Base-by-base conservation (phyloP, 2,329 filamentous ascomycete genomes). In the Aspergillus sp. region DNA sequence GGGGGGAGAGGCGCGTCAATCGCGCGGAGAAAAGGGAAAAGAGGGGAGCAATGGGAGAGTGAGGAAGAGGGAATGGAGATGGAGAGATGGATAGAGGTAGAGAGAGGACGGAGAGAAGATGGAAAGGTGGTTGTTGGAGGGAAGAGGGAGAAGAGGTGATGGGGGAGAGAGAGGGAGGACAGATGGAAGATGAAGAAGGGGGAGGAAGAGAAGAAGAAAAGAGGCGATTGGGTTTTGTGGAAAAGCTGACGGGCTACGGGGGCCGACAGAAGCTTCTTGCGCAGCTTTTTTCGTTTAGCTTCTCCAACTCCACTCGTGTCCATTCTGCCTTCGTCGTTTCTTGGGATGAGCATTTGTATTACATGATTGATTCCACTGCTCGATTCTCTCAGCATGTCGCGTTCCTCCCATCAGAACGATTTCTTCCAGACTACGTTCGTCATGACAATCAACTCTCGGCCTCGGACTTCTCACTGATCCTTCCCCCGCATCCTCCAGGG, bases 351-450 rank as follows among this genome's bases (percentile, higher is more conserved):
- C 40, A 42, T 17, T 20, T 5, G 19, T 22, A 47, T 26, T 20
- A 9, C 36, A 33, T 13, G 41, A 36, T 33, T 40, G 43, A 22
- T 38, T 10, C 32, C 24, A 41, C 17, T 11, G 36, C 17, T 17
- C 33, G 32, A 38, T 6, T 11, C 24, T 22, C 17, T 45, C 50
- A 55, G 16, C 16, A 86, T 83, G 78, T 87, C 88, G 70, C 81
- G 84, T 57, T 88, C 88, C 24, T 81, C 82, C 47, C 83, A 95
- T 65, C 81, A 86, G 47, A 86, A 88, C 26, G 84, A 94, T 67
- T 97, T 95, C 77, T 97, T 97, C 68, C 89, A 96, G 73, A 95
- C 91, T 26, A 88, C 92, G 90, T 94, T 75, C 73, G 85, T 70
- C 35, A 41, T 24, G 43, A 45, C 38, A 36, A n/a, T 9, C 46